These are phyloP conservation scores for Rubia peregrina DNA, from an alignment of 305 asterid genomes.

Conservation along the genomic window DNA sequence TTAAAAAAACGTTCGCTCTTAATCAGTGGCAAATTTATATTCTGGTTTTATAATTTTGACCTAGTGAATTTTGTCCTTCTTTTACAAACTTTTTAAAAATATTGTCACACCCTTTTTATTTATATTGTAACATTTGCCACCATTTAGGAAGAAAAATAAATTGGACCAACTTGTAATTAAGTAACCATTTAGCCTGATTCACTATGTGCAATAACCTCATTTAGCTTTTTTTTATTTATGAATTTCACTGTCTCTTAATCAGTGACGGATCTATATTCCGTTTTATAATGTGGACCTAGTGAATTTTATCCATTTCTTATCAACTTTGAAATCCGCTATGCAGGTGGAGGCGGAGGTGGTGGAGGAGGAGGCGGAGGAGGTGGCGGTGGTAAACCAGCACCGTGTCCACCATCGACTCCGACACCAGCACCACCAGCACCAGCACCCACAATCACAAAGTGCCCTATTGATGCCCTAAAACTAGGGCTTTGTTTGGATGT, in stretches of 20 bases:
- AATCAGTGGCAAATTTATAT: no score
- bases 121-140: background rate
- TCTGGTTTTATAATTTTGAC: no score
- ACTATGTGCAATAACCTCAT: no score
- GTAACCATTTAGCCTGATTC: no score
- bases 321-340: background rate
- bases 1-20: no score
- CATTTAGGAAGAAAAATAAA: background rate
- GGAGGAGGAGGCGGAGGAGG: constrained; percentile 22
- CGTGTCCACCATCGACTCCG: constrained; percentile 18
- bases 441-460: constrained; percentile 29
- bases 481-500: constrained; percentile 84
- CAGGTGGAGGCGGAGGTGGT: constrained; percentile 28
- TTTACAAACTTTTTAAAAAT: background rate
- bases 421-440: constrained; percentile 8
- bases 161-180: no score
- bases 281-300: background rate
- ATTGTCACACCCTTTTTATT: background rate
- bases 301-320: background rate
- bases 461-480: constrained; percentile 78
- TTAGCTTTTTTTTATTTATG: no score
- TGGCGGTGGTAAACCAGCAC: constrained; percentile 12
- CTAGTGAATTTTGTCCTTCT: no score
- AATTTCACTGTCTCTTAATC: no score
- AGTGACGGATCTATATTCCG: no score